Evolutionary conservation across 257 asterid species (phyloP), one percentile per base, ranked within the genome.

Genomic region (Solanum sitiens): DNA sequence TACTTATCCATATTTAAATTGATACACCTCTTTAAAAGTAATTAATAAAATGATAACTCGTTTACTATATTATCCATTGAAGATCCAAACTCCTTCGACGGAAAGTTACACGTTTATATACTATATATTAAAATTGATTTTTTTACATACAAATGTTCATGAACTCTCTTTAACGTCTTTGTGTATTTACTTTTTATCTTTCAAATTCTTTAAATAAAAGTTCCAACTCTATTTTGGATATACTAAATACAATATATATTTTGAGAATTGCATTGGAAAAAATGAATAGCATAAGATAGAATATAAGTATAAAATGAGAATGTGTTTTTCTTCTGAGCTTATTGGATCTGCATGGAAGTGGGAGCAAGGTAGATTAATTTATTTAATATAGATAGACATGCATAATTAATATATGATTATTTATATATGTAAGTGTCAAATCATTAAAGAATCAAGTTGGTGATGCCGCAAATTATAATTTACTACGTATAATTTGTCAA

Each of bases 31-130:
- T 63, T 63, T 23, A n/a, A 5, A 59, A 20, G 3, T 23, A 63
- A 63, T 10, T 63, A 63, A n/a, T 21, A 61, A 61, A 61, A 61
- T 8, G 6, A 20, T 21, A 61, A 59, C 1, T 16, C 10, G 6
- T 61, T 59, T 20, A 61, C 13, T 61, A 3, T 23, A 20, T 23
- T 23, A 2, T 23, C 2, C 68, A 21, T 23, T 61, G 2, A 61
- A 16, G 61, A 50, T 35, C 1, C 39, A 35, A 50, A 50, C 0
- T 0, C 9, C 61, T 16, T 50, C 0, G 1, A 0, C 0, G 0
- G 23, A 50, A 50, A 50, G 9, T 50, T 50, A 50, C 18, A 47
- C 56, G 0, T 47, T 47, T 47, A 47, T 13, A 4, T 47, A 47
- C 14, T 18, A 4, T n/a, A n/a, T n/a, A n/a, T 13, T 47, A 47